phyloP scores from a whole-genome alignment of 2,329 filamentous ascomycete species.

The Fusarium verticillioides region DNA sequence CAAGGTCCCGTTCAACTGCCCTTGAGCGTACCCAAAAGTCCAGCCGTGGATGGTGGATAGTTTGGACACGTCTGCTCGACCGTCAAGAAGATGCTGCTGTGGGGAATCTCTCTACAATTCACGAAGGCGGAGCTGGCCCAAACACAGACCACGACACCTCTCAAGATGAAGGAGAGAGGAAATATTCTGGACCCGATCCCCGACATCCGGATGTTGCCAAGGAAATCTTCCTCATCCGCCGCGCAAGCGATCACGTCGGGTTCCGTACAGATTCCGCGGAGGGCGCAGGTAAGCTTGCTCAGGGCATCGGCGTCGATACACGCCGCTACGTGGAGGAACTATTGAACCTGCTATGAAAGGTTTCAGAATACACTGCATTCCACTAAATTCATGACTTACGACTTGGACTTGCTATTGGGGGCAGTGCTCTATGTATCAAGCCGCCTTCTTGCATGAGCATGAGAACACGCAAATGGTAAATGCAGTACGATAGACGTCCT shows the following conservation, averaged over 20 bases:
- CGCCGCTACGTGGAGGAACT: conserved; percentile 79
- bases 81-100: conserved; percentile 38
- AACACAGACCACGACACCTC: conserved; percentile 4
- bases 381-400: conserved; percentile 20
- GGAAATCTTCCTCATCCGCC: conserved; percentile 71
- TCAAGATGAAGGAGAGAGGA: conserved; percentile 24
- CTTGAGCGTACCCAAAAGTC: conserved; percentile 74
- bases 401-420: neutral
- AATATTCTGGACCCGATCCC: conserved; percentile 15
- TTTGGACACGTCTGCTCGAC: conserved; percentile 69
- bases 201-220: conserved; percentile 53
- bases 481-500: neutral
- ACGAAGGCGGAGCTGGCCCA: conserved; percentile 37
- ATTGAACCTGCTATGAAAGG: conserved; percentile 63
- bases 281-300: conserved; percentile 69
- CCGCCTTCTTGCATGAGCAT: conserved; percentile 1
- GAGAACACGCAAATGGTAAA: neutral
- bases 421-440: conserved; percentile 4
- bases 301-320: conserved; percentile 82
- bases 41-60: conserved; percentile 75
- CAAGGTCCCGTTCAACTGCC: conserved; percentile 56
- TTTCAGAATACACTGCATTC: neutral
- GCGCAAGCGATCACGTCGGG: conserved; percentile 66
- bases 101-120: conserved; percentile 43
- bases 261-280: conserved; percentile 57